A percentile compares a stretch with the other conserved stretches of the same genome.
phyloP scores from a whole-genome alignment of 306 rosid genomes.

The Fragaria vesca region DNA sequence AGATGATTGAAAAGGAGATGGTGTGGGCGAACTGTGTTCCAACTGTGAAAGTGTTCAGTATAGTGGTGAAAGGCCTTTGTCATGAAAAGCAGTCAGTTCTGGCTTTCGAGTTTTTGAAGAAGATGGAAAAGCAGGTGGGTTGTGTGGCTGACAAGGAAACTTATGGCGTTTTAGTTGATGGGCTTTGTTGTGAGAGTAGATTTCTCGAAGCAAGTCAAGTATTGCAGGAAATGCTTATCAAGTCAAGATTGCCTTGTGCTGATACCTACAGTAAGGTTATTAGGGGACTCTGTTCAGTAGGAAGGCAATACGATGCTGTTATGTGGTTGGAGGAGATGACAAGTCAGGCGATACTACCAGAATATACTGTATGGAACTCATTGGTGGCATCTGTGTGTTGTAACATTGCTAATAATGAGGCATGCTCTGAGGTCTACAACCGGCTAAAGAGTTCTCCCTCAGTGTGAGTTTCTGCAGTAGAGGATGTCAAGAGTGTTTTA shows the following conservation, averaged over 20 bases:
- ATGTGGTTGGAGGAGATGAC: conserved; percentile 46
- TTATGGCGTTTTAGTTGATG: conserved; percentile 24
- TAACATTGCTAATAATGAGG: conserved; percentile 4
- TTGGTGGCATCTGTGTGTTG: conserved; percentile 38
- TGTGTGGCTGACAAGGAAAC: conserved; percentile 33
- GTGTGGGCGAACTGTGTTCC: conserved; percentile 30
- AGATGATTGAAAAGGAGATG: conserved; percentile 36
- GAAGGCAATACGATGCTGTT: conserved; percentile 36
- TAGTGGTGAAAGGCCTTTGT: conserved; percentile 33
- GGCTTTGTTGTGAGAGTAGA: conserved; percentile 32
- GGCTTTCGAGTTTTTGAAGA: conserved; percentile 28
- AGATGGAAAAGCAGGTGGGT: conserved; percentile 34
- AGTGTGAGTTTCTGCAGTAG: neutral
- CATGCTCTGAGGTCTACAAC: conserved; percentile 7
- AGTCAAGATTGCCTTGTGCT: conserved; percentile 29
- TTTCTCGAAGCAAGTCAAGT: conserved; percentile 29
- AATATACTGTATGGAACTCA: conserved; percentile 33
- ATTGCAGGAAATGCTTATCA: conserved; percentile 38
- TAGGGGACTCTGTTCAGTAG: conserved; percentile 36
- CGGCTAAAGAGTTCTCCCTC: neutral
- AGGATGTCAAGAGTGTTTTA: neutral
- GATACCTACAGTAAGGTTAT: conserved; percentile 29
- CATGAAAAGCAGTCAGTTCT: conserved; percentile 21
- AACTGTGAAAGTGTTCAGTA: conserved; percentile 22
- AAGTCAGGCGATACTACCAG: conserved; percentile 31